Conservation (phyloP, 805 yeast genomes). For the Ascoidea asiatica region DNA sequence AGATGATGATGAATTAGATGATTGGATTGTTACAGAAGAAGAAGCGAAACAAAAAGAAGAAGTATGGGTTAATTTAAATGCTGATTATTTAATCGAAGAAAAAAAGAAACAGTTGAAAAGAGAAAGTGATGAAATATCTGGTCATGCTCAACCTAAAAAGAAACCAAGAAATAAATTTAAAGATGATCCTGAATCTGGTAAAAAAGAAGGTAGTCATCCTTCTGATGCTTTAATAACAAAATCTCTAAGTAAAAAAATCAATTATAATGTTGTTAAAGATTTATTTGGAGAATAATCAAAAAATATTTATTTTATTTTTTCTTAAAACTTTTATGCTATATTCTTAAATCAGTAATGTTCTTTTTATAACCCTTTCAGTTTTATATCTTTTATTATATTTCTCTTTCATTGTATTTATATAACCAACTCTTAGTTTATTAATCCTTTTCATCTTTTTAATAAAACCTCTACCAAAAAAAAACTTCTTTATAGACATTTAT, state of each 20-base stretch:
- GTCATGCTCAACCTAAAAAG: conserved; percentile 45
- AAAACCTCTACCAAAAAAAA: no score
- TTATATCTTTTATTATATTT: neutral
- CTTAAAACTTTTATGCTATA: no score
- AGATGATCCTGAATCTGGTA: conserved; percentile 15
- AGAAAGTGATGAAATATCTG: conserved; percentile 81
- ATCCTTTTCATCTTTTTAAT: no score
- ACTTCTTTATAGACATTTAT: no score
- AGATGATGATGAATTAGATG: conserved; percentile 70
- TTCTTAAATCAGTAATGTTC: no score
- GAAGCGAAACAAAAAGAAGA: conserved; percentile 66
- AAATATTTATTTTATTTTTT: no score
- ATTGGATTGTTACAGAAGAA: conserved; percentile 46
- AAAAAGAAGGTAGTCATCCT: conserved; percentile 24
- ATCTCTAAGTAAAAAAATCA: conserved; percentile 76
- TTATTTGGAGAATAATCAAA: conserved; percentile 18
- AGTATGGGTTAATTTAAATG: conserved; percentile 83
- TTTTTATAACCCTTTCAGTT: no score
- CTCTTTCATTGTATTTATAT: neutral
- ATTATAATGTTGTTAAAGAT: conserved; percentile 67
- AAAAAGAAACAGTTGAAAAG: conserved; percentile 71
- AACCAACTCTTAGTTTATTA: neutral
- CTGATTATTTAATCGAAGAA: conserved; percentile 73
- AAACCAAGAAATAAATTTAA: conserved; percentile 20
- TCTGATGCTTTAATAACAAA: conserved; percentile 71